Evolutionary conservation across 371 early-diverging fungal species (phyloP), one percentile per base, ranked within the genome.

Genomic region (Apophysomyces trapeziformis): DNA sequence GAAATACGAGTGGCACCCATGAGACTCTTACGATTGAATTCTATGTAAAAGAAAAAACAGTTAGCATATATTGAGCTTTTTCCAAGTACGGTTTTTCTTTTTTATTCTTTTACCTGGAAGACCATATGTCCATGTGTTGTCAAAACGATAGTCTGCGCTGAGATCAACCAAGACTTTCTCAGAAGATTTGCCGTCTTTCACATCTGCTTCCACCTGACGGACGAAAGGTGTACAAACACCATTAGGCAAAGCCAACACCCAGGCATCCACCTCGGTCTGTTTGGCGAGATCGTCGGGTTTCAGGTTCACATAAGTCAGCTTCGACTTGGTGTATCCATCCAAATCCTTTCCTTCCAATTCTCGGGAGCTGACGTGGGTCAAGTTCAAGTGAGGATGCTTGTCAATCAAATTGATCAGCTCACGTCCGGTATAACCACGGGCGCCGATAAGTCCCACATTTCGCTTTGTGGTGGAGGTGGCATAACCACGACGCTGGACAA

Each of bases 201-300:
- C 78, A 59, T 87, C 85, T 6, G 68, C 57, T 64, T 92, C 85
- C 36, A 96, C 66, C 35, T 91, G 90, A n/a, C 89, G 86, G 12
- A 98, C 97, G 85, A 93, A 97, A 47, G 97, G 97, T 39, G 86
- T 85, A 63, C 94, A 94, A 2, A 96, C 86, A 45, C 91, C 91
- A 79, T 98, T 98, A 39, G 99, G 99, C 61, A 98, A 86, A 38
- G 99, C 99, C 60, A 98, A 76, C 0, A 98, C 90, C 99, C 97
- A 97, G 46, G 90, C 92, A 74, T 94, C 95, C 0, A 97, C 95
- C 68, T 93, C 90, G 6, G 78, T 72, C 68, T 82, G 80, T 12
- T 82, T 78, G 69, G 83, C 83, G 18, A 93, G 82, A 57, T 93
- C 88, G 13, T 85, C 76, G n/a, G 95, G 90, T 54, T 87, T 85